Base-by-base conservation (phyloP, 371 early-diverging fungal species). In the Mucor indicus region DNA sequence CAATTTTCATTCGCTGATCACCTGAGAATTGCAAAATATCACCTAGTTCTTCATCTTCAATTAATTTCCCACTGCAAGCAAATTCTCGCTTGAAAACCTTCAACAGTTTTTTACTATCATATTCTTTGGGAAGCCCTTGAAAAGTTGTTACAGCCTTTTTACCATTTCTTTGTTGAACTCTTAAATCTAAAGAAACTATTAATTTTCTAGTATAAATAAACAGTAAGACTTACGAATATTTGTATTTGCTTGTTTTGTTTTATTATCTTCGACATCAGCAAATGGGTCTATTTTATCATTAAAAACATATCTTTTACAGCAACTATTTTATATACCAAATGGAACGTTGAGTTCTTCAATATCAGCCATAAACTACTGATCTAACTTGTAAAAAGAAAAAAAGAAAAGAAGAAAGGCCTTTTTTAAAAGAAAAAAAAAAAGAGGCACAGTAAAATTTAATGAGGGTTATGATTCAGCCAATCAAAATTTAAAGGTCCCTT, bases 131-230 rank as follows among this genome's bases (percentile, higher is more conserved):
- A 36, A 96, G 81, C 29, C 96, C 97, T 68, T 92, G 90, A 44
- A 57, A 44, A 30, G 57, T 95, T 5, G 98, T 96, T 60, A 95
- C 68, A 32, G 95, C 93, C 80, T 99, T 99, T 67, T 94, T 84
- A 50, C 98, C 96, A 77, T 94, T 96, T 61, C 98, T 90, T 72
- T 95, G 97, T 72, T 96, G 96, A 59, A 96, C 90, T 69, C 99
- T 94, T 62, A 97, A 90, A 73, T 97, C 91, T 90, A 69, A 49
- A 55, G n/a, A n/a, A n/a, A n/a, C 63, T 51, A 45, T 33, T 4
- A 15, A 15, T 16, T 39, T 31, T 9, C 19, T 25, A 13, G 33
- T 31, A 42, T 17, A 22, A 20, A 17, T 30, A 17, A 19, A 6
- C 10, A 16, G 19, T 13, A 12, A 6, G 38, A 83, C 87, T 69